These are phyloP conservation scores for Ophiognomonia clavigignenti-juglandacearum DNA, from an alignment of 2,329 filamentous ascomycete genomes.

Conservation along the genomic window DNA sequence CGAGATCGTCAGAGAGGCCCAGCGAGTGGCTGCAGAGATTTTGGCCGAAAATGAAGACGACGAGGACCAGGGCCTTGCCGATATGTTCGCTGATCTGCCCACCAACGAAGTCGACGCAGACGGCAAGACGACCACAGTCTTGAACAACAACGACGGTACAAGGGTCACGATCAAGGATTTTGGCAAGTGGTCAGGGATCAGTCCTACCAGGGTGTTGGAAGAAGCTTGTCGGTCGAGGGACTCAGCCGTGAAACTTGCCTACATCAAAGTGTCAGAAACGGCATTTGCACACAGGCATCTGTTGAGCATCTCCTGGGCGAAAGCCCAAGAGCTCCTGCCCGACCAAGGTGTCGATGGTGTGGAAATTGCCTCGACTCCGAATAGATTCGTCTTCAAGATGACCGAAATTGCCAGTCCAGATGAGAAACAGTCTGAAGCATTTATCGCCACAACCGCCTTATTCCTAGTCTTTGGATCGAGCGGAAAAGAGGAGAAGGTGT, in stretches of 20 bases:
- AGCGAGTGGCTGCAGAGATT: constrained; percentile 54
- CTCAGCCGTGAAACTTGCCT: constrained; percentile 60
- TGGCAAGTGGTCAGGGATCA: constrained; percentile 74
- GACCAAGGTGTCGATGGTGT: constrained; percentile 36
- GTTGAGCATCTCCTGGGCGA: constrained; percentile 74
- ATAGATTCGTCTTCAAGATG: constrained; percentile 68
- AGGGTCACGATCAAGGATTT: constrained; percentile 72
- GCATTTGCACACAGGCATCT: constrained; percentile 73
- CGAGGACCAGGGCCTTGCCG: constrained; percentile 41
- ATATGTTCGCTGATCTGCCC: constrained; percentile 57
- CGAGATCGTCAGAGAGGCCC: constrained; percentile 51
- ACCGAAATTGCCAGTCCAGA: constrained; percentile 67
- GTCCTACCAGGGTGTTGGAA: constrained; percentile 71
- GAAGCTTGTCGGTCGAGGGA: constrained; percentile 85
- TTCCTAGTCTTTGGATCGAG: constrained; percentile 77
- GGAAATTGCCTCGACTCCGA: constrained; percentile 41
- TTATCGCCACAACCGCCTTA: constrained; percentile 73
- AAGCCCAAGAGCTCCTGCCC: constrained; percentile 51
- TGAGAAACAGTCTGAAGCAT: constrained; percentile 78
- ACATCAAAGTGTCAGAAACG: constrained; percentile 65
- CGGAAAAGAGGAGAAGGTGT: constrained; percentile 79
- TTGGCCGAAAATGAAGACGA: constrained; percentile 53
- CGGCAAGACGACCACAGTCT: constrained; percentile 53
- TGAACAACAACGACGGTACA: constrained; percentile 46
- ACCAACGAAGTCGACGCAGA: constrained; percentile 53